Evolutionary conservation across 2,329 filamentous ascomycete species (phyloP).

Genomic region (Taxawa tesnikishii): DNA sequence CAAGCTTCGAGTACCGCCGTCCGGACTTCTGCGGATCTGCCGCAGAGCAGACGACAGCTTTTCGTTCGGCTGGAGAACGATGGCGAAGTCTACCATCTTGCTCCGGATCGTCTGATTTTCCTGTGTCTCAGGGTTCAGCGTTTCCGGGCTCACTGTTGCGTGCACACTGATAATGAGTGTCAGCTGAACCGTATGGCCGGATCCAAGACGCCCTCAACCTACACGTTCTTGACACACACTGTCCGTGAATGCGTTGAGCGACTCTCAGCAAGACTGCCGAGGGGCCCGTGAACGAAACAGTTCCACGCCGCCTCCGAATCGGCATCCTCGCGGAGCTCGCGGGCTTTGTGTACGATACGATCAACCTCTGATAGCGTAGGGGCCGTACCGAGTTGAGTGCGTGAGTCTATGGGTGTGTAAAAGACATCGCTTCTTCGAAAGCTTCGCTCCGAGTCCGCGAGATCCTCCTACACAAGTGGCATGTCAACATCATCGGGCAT

Average conservation of each 20-base stretch:
- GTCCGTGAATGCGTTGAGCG: background rate
- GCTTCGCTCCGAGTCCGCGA: background rate
- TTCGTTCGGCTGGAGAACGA: too few relatives aligned
- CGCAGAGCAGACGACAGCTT: too few relatives aligned
- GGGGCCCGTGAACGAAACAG: conserved; percentile 2
- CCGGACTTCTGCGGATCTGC: too few relatives aligned
- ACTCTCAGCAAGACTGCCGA: background rate
- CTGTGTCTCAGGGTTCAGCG: too few relatives aligned
- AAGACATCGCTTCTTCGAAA: background rate
- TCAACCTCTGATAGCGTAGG: conserved; percentile 2
- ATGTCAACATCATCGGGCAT: too few relatives aligned
- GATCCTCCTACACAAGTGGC: background rate
- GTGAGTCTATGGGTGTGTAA: background rate
- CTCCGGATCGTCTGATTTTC: background rate
- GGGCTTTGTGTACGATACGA: conserved; percentile 1
- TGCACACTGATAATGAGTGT: background rate
- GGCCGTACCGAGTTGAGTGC: background rate
- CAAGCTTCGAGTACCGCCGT: too few relatives aligned
- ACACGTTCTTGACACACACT: conserved; percentile 1
- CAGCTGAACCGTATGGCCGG: too few relatives aligned
- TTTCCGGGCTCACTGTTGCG: background rate
- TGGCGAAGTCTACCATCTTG: background rate
- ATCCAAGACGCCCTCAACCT: background rate
- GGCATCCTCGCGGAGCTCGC: conserved; percentile 1
- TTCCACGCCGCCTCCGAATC: conserved; percentile 3